A percentile compares a stretch with the other conserved stretches of the same genome.
Evolutionary conservation across 2,329 filamentous ascomycete species (phyloP).

Genomic region (Dothidotthia symphoricarpi): DNA sequence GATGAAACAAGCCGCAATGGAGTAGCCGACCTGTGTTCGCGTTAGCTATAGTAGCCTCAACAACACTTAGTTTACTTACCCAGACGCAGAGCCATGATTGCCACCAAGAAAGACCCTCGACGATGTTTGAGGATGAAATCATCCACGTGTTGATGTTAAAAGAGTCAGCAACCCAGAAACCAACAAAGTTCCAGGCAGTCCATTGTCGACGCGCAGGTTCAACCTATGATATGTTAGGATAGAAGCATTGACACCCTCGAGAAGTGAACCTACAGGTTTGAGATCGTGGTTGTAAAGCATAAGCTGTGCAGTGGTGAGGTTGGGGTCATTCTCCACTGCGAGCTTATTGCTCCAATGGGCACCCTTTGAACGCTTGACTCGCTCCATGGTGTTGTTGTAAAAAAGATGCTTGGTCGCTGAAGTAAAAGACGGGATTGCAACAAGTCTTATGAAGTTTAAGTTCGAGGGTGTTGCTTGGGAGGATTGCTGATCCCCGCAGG

Average conservation of each 20-base stretch:
- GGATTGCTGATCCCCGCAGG: constrained; percentile 22
- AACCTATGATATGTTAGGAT: constrained; percentile 48
- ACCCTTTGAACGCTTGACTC: constrained; percentile 40
- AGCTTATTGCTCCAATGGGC: constrained; percentile 56
- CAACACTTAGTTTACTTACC: constrained; percentile 34
- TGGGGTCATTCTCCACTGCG: constrained; percentile 71
- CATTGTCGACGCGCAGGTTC: constrained; percentile 78
- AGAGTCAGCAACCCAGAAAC: constrained; percentile 37
- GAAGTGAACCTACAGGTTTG: constrained; percentile 49
- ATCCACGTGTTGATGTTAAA: constrained; percentile 77
- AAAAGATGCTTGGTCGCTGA: constrained; percentile 14
- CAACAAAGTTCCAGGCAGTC: constrained; percentile 47
- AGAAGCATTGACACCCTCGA: no score
- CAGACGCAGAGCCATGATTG: constrained; percentile 77
- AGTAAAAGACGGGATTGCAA: constrained; percentile 14
- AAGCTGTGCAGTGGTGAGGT: constrained; percentile 73
- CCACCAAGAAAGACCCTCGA: constrained; percentile 81
- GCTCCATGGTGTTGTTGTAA: constrained; percentile 41
- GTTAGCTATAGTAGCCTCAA: constrained; percentile 3
- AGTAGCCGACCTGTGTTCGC: constrained; percentile 61
- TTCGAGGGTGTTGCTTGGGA: constrained; percentile 20
- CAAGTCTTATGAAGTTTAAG: constrained; percentile 22
- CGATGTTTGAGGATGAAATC: constrained; percentile 82
- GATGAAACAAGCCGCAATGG: constrained; percentile 68
- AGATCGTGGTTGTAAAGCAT: constrained; percentile 86